These are phyloP conservation scores for Phytophthora foliorum DNA, from an alignment of 352 stramenopile species.

Conservation along the genomic window DNA sequence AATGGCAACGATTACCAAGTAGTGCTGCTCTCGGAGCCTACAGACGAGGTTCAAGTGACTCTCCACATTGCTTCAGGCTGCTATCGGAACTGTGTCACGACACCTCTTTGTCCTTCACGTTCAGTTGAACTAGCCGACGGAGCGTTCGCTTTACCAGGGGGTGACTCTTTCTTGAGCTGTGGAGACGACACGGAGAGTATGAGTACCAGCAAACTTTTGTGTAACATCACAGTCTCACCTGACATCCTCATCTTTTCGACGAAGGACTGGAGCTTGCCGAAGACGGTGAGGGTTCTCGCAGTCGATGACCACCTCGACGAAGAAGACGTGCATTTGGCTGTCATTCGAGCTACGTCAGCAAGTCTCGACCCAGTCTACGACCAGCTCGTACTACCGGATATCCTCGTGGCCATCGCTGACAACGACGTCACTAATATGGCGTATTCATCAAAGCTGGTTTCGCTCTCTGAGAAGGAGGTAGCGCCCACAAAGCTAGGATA, in stretches of 20 bases:
- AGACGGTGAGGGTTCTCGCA: slow-evolving; percentile 75
- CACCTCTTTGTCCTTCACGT: slow-evolving; percentile 47
- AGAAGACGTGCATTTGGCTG: slow-evolving; percentile 66
- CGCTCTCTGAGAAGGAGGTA: slow-evolving; percentile 49
- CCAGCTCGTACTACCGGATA: slow-evolving; percentile 61
- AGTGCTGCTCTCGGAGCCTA: slow-evolving; percentile 73
- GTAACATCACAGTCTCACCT: slow-evolving; percentile 74
- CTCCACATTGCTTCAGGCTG: slow-evolving; percentile 64
- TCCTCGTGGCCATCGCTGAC: slow-evolving; percentile 74
- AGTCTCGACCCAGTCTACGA: slow-evolving; percentile 74
- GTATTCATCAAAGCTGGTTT: slow-evolving; percentile 58
- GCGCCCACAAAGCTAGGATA: slow-evolving; percentile 28
- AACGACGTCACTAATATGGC: slow-evolving; percentile 63
- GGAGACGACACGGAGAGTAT: slow-evolving; percentile 33
- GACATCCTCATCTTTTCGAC: slow-evolving; percentile 57
- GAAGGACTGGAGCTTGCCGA: slow-evolving; percentile 65
- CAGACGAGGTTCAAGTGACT: slow-evolving; percentile 48
- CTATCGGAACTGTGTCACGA: slow-evolving; percentile 58
- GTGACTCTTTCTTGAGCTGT: slow-evolving; percentile 29
- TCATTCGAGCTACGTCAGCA: slow-evolving; percentile 50
- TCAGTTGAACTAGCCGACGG: slow-evolving; percentile 20
- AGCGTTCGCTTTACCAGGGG: slow-evolving; percentile 5
- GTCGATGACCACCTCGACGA: slow-evolving; percentile 81
- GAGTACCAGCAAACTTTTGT: slow-evolving; percentile 42
- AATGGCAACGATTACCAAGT: slow-evolving; percentile 83